A percentile compares a stretch with the other conserved stretches of the same genome.
These are phyloP conservation scores for Euphorbia schlechtendalii DNA, from an alignment of 441 rosid species.

Conservation along the genomic window DNA sequence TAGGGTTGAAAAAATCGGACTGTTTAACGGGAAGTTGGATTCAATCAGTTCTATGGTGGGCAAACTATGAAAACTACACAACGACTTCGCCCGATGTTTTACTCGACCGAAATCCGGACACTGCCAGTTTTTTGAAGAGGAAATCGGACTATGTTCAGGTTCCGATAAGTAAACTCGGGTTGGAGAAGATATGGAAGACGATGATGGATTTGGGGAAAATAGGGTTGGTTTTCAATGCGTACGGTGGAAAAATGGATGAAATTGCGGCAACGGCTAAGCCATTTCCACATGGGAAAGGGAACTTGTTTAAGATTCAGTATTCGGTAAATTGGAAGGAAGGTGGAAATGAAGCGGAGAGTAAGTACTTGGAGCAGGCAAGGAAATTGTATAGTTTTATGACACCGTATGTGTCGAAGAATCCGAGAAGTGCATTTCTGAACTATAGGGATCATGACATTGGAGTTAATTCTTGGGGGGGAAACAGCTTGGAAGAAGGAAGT, in stretches of 20 bases:
- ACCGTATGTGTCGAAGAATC: slow-evolving; percentile 53
- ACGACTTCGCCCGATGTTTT: slow-evolving; percentile 36
- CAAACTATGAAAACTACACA: slow-evolving; percentile 21
- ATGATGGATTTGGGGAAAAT: slow-evolving; percentile 38
- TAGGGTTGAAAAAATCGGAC: slow-evolving; percentile 35
- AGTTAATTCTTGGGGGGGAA: slow-evolving; percentile 1
- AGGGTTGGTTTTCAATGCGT: slow-evolving; percentile 45
- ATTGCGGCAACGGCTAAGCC: slow-evolving; percentile 36
- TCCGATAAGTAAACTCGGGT: slow-evolving; percentile 27
- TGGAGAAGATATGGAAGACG: slow-evolving; percentile 32
- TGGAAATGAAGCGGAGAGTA: slow-evolving; percentile 13
- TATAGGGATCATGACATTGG: slow-evolving; percentile 58
- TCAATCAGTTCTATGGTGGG: slow-evolving; percentile 45
- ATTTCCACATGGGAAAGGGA: slow-evolving; percentile 52
- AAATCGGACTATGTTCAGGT: slow-evolving; percentile 48
- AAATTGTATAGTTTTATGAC: slow-evolving; percentile 38
- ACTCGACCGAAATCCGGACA: slow-evolving; percentile 30
- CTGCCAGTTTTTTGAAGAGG: slow-evolving; percentile 31
- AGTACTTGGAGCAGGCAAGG: slow-evolving; percentile 33
- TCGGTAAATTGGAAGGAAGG: slow-evolving; percentile 34
- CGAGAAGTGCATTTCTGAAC: slow-evolving; percentile 52
- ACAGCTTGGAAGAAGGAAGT: slow-evolving; percentile 20
- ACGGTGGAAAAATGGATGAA: slow-evolving; percentile 49
- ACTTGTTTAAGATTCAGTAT: slow-evolving; percentile 38
- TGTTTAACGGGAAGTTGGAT: slow-evolving; percentile 49